phyloP scores from a whole-genome alignment of 768 basidiomycete genomes.

The Lactifluus hygrophoroides region DNA sequence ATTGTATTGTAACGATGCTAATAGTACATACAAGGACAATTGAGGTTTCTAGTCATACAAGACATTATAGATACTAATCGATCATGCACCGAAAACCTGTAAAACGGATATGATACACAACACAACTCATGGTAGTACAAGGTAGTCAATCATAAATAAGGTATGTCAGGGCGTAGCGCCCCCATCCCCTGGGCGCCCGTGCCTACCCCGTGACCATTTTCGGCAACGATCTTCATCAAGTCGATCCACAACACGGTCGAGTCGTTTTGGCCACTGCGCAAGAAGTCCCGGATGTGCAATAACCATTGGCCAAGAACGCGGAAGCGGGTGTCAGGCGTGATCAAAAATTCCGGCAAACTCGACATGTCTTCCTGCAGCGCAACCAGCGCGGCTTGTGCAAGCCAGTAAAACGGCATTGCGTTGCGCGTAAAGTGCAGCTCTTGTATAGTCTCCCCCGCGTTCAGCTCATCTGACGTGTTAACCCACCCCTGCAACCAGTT shows the following conservation, averaged over 20 bases:
- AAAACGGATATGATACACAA: neutral
- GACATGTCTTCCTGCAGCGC: conserved; percentile 39
- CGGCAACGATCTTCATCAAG: conserved; percentile 15
- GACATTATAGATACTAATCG: neutral
- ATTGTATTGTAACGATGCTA: neutral
- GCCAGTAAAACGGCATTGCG: conserved; percentile 46
- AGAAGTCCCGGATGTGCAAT: conserved; percentile 13
- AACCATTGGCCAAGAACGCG: conserved; percentile 20
- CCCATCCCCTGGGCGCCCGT: conserved; percentile 1
- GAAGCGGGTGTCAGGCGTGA: conserved; percentile 15
- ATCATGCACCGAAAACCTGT: neutral
- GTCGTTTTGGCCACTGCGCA: conserved; percentile 14
- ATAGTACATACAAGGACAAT: neutral
- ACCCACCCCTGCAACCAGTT: conserved; percentile 48
- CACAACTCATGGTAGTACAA: neutral
- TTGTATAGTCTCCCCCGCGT: conserved; percentile 5
- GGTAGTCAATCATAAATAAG: conserved; percentile 4
- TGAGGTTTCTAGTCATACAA: neutral
- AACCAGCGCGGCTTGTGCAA: conserved; percentile 40
- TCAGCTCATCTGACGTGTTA: conserved; percentile 7
- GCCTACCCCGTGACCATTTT: conserved; percentile 8
- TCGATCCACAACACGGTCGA: conserved; percentile 17
- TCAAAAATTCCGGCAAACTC: conserved; percentile 16
- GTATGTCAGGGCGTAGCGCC: conserved; percentile 16
- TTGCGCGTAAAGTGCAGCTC: conserved; percentile 17